These are phyloP conservation scores for Wickerhamiella allomyrinae DNA, from an alignment of 805 yeast species.

Conservation along the genomic window DNA sequence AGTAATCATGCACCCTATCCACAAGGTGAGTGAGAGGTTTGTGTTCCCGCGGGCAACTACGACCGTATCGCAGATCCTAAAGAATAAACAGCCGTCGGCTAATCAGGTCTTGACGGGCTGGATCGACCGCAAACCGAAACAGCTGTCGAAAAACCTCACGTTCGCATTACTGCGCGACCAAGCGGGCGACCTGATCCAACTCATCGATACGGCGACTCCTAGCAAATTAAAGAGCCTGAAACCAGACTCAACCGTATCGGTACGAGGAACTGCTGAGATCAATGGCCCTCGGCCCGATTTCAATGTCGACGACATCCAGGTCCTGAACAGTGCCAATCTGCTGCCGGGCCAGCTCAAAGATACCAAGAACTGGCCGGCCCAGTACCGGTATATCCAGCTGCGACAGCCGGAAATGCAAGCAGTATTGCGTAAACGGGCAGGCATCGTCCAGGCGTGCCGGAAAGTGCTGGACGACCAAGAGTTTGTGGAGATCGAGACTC, in stretches of 20 bases:
- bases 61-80: neutral
- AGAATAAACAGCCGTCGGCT: neutral
- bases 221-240: constrained; percentile 34
- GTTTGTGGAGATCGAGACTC: constrained; percentile 85
- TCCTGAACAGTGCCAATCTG: constrained; percentile 48
- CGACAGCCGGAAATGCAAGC: constrained; percentile 30
- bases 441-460: constrained; percentile 26
- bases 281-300: constrained; percentile 34
- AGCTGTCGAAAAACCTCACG: constrained; percentile 44
- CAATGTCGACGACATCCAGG: constrained; percentile 34
- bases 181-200: constrained; percentile 52
- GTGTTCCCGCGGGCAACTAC: constrained; percentile 10
- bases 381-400: constrained; percentile 68
- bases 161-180: constrained; percentile 69
- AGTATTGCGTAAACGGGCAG: constrained; percentile 24
- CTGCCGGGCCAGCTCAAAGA: constrained; percentile 52
- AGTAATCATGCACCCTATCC: neutral
- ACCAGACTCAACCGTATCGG: constrained; percentile 62
- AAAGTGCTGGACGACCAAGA: constrained; percentile 21
- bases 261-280: constrained; percentile 39
- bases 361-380: constrained; percentile 54
- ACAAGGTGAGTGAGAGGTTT: constrained; percentile 4
- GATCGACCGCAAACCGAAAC: constrained; percentile 62
- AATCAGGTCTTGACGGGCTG: constrained; percentile 58
- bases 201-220: constrained; percentile 30